phyloP scores from a whole-genome alignment of 1,284 basidiomycete genomes.

The Cystobasidium slooffiae region DNA sequence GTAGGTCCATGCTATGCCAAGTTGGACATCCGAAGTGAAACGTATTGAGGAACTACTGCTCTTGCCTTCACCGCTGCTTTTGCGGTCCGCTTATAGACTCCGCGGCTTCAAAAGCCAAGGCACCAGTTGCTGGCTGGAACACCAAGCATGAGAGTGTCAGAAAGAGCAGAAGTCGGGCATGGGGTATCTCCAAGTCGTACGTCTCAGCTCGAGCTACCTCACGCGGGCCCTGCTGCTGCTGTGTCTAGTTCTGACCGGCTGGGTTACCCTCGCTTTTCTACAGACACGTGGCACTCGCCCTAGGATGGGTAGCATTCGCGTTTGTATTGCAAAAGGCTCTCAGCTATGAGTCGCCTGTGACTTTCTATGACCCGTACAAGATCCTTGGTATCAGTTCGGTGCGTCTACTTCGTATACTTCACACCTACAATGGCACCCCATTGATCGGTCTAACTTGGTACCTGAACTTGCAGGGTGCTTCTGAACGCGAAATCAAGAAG shows the following conservation, averaged over 20 bases:
- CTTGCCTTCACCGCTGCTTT: not conserved
- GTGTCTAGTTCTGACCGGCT: not conserved
- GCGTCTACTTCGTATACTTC: conserved; percentile 46
- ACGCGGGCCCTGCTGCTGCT: not conserved
- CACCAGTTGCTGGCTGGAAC: conserved; percentile 52
- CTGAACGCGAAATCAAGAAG: conserved; percentile 93
- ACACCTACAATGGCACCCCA: not conserved
- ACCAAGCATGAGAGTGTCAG: conserved; percentile 46
- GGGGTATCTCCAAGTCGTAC: conserved; percentile 18
- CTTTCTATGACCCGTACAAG: conserved; percentile 90
- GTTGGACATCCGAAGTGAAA: not conserved
- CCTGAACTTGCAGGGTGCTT: conserved; percentile 61
- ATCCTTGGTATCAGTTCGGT: conserved; percentile 84
- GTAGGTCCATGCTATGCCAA: not conserved
- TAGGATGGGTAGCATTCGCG: conserved; percentile 58
- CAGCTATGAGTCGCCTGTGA: conserved; percentile 61
- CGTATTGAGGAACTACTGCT: not conserved
- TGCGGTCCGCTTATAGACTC: conserved; percentile 38
- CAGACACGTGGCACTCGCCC: conserved; percentile 54
- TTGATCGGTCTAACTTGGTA: not conserved
- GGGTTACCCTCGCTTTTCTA: too few species aligned
- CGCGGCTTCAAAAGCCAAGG: conserved; percentile 42
- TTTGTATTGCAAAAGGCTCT: conserved; percentile 52
- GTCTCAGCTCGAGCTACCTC: not conserved
- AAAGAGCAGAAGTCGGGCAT: conserved; percentile 21